These are phyloP conservation scores for Macadamia tetraphylla DNA, from an alignment of 164 flowering plant species.

Conservation along the genomic window DNA sequence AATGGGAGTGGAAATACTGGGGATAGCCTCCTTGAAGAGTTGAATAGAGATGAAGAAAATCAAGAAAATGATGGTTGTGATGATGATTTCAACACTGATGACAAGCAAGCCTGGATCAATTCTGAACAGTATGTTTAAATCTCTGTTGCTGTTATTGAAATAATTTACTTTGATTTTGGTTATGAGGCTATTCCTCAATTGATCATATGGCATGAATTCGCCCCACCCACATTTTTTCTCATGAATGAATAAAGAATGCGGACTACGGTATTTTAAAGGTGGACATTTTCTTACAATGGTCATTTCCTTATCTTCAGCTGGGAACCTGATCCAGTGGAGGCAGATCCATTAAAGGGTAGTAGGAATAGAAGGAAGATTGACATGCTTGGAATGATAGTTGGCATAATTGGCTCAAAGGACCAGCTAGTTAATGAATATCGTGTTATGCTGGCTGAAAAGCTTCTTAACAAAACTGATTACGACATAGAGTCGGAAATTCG, in stretches of 20 bases:
- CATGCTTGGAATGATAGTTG: constrained; percentile 91
- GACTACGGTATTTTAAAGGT: not conserved
- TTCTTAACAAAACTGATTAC: constrained; percentile 88
- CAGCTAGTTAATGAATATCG: constrained; percentile 96
- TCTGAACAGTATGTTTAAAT: constrained; percentile 46
- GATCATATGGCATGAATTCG: not conserved
- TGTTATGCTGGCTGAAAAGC: constrained; percentile 97
- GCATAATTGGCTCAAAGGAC: constrained; percentile 95
- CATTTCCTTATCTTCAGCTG: constrained; percentile 46
- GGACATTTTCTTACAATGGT: constrained; percentile 9
- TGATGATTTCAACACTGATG: constrained; percentile 71
- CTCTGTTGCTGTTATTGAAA: not conserved
- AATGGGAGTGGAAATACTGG: constrained; percentile 71
- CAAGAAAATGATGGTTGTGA: constrained; percentile 59
- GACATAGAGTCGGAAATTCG: constrained; percentile 92
- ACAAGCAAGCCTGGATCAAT: constrained; percentile 84
- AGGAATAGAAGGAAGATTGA: constrained; percentile 74
- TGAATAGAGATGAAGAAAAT: constrained; percentile 88
- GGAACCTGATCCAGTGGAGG: constrained; percentile 99
- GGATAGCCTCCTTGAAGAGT: constrained; percentile 97
- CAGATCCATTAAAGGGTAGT: constrained; percentile 83
- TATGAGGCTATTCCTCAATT: not conserved
- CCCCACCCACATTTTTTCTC: no score
- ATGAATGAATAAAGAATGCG: no score
- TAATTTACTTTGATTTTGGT: not conserved